Evolutionary conservation across 2,329 filamentous ascomycete genomes (phyloP).

Genomic region (Paecilomyces dactylethromorphus): DNA sequence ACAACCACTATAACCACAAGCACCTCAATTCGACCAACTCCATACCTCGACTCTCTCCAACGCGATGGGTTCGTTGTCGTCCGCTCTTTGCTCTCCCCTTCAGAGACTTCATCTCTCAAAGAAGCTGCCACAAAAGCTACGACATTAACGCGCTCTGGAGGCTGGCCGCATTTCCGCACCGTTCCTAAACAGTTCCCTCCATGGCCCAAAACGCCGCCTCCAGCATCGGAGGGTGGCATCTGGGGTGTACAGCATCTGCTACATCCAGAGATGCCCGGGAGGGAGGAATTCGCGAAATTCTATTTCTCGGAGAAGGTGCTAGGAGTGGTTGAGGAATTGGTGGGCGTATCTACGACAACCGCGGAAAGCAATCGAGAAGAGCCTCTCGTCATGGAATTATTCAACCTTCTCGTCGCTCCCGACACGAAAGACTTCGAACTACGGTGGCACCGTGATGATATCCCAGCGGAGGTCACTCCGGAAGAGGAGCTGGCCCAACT

Average conservation of each 20-base stretch:
- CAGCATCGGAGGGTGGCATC: slow-evolving; percentile 55
- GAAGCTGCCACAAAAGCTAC: slow-evolving; percentile 53
- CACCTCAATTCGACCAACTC: slow-evolving; percentile 11
- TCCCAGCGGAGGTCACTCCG: slow-evolving; percentile 56
- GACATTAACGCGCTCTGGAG: slow-evolving; percentile 57
- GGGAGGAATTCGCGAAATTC: slow-evolving; percentile 54
- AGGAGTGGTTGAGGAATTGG: slow-evolving; percentile 56
- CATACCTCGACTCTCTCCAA: slow-evolving; percentile 51
- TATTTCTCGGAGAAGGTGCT: slow-evolving; percentile 69
- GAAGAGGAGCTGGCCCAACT: slow-evolving; percentile 63
- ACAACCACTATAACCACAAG: slow-evolving; percentile 3
- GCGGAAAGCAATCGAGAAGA: slow-evolving; percentile 43
- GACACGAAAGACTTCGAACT: slow-evolving; percentile 62
- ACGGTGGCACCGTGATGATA: slow-evolving; percentile 81
- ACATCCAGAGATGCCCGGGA: slow-evolving; percentile 62
- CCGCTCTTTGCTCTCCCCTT: slow-evolving; percentile 54
- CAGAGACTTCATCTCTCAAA: slow-evolving; percentile 55
- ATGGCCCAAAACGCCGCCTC: slow-evolving; percentile 56
- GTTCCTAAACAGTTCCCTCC: slow-evolving; percentile 88
- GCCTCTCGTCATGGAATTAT: slow-evolving; percentile 75
- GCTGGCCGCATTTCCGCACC: slow-evolving; percentile 76
- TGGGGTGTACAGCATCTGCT: slow-evolving; percentile 87
- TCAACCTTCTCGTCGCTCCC: slow-evolving; percentile 76
- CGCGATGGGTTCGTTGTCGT: slow-evolving; percentile 71
- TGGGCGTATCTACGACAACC: slow-evolving; percentile 35